A percentile compares a stretch with the other conserved stretches of the same genome.
phyloP scores from a whole-genome alignment of 1,284 basidiomycete genomes.

The Melanopsichium pennsylvanicum region DNA sequence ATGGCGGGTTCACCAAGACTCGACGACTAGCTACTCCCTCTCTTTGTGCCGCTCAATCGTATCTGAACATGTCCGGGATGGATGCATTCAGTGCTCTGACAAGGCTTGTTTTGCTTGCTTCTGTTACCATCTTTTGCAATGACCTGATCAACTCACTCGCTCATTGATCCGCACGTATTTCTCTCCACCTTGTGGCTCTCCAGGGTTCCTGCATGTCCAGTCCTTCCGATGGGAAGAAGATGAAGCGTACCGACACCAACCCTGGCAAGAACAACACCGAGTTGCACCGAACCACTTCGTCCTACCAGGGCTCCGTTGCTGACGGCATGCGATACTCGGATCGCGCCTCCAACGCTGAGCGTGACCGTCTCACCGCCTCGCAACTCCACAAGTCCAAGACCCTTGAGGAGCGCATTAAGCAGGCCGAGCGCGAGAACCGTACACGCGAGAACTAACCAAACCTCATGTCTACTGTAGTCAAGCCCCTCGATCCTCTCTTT shows the following conservation, averaged over 20 bases:
- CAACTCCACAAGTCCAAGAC: conserved; percentile 65
- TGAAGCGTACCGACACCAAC: conserved; percentile 65
- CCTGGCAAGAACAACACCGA: conserved; percentile 58
- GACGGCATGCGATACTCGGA: conserved; percentile 65
- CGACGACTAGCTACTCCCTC: too few species aligned
- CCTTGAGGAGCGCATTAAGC: conserved; percentile 62
- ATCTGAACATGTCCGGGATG: too few species aligned
- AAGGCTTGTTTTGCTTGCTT: too few species aligned
- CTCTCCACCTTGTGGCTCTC: too few species aligned
- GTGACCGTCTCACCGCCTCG: conserved; percentile 61
- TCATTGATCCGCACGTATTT: too few species aligned
- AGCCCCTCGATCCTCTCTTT: not conserved
- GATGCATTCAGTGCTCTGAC: too few species aligned
- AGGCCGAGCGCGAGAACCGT: conserved; percentile 62
- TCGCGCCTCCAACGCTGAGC: conserved; percentile 41
- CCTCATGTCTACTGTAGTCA: not conserved
- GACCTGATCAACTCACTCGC: too few species aligned
- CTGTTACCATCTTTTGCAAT: too few species aligned
- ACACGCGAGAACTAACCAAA: conserved; percentile 9
- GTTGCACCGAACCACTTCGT: conserved; percentile 65
- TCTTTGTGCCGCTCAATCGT: too few species aligned
- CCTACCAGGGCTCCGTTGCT: conserved; percentile 64
- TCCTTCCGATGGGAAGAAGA: conserved; percentile 59
- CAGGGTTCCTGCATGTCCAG: conserved; percentile 58
- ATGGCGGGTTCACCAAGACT: too few species aligned